phyloP scores from a whole-genome alignment of 2,329 filamentous ascomycete genomes.

The Trichoderma sp. region DNA sequence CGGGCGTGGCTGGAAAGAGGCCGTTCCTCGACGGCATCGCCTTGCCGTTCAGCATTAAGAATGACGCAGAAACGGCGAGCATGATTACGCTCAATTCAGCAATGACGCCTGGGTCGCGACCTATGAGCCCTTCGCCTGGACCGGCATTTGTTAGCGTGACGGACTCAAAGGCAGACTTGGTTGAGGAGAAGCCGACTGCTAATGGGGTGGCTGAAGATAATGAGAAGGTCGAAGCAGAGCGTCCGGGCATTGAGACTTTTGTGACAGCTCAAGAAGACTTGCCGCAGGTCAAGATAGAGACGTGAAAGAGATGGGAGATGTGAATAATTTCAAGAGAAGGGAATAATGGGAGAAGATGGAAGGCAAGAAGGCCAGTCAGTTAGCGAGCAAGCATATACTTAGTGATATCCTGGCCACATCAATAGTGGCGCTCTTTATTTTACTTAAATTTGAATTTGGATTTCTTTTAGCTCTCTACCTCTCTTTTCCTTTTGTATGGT shows the following conservation, averaged over 20 bases:
- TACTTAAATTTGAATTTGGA: conserved; percentile 7
- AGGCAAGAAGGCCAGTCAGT: neutral
- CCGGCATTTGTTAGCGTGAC: conserved; percentile 2
- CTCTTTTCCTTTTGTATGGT: neutral
- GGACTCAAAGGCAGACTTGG: neutral
- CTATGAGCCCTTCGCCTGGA: conserved; percentile 32
- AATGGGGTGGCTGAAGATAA: neutral
- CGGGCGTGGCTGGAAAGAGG: conserved; percentile 58
- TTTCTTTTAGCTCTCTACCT: neutral
- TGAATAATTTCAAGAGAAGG: neutral
- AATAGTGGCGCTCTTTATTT: conserved; percentile 14
- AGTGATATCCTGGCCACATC: conserved; percentile 22
- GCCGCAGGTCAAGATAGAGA: conserved; percentile 30
- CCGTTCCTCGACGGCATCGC: conserved; percentile 68
- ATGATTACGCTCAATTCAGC: conserved; percentile 63
- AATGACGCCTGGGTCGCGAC: conserved; percentile 32
- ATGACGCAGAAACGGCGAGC: conserved; percentile 64
- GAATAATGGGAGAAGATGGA: neutral
- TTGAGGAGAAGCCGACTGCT: neutral
- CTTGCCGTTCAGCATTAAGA: conserved; percentile 68
- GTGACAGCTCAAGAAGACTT: conserved; percentile 51
- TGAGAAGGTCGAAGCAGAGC: conserved; percentile 23
- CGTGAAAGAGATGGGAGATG: neutral
- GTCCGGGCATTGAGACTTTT: conserved; percentile 53
- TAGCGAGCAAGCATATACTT: conserved; percentile 1